Conservation (phyloP, 2,329 filamentous ascomycete genomes). For the Aspergillus nomiae region DNA sequence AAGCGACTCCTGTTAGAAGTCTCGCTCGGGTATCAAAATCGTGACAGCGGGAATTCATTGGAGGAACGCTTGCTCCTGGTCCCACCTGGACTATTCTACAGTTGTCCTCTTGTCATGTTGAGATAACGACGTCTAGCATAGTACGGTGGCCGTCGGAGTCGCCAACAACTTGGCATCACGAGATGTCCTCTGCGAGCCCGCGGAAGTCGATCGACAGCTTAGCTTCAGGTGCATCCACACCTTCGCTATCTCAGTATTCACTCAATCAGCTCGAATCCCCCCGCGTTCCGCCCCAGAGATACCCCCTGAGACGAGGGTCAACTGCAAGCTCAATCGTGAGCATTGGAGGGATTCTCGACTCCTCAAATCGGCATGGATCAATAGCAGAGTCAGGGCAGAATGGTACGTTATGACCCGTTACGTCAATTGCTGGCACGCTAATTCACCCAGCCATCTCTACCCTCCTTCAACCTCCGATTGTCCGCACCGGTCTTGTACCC, state of each 20-base stretch:
- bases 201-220: constrained; percentile 69
- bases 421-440: constrained; percentile 8
- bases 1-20: constrained; percentile 5
- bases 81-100: constrained; percentile 12
- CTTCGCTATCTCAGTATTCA: constrained; percentile 53
- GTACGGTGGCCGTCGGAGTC: constrained; percentile 36
- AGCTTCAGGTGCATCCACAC: constrained; percentile 55
- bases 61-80: constrained; percentile 3
- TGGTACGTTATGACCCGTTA: constrained; percentile 51
- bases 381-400: constrained; percentile 79
- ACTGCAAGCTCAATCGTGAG: constrained; percentile 86
- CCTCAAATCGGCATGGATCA: constrained; percentile 60
- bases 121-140: constrained; percentile 33
- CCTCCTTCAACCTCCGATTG: constrained; percentile 85
- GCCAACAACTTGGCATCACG: constrained; percentile 35
- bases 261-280: constrained; percentile 40
- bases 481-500: constrained; percentile 81
- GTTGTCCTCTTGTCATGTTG: constrained; percentile 38
- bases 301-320: constrained; percentile 67
- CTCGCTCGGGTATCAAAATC: constrained; percentile 5
- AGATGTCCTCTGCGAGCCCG: constrained; percentile 64
- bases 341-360: constrained; percentile 80
- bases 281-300: constrained; percentile 36
- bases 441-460: constrained; percentile 75
- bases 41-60: constrained; percentile 5